These are phyloP conservation scores for Solanum tarapatanum DNA, from an alignment of 257 asterid species.

Conservation along the genomic window DNA sequence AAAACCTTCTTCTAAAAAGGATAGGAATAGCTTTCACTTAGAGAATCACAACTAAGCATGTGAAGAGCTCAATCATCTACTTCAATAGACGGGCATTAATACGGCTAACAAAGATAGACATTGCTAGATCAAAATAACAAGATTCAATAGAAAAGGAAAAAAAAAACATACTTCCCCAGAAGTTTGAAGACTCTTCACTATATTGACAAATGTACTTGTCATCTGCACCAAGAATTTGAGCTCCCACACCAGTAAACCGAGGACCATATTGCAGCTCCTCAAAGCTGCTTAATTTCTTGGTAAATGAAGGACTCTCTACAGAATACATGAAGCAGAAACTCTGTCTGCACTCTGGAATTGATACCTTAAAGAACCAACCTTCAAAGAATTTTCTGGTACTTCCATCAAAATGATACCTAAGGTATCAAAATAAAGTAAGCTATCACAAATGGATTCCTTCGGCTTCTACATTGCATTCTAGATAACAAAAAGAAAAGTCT, in stretches of 20 bases:
- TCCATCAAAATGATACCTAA: conserved; percentile 94
- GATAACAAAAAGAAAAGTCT: background rate
- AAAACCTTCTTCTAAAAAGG: background rate
- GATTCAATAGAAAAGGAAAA: background rate
- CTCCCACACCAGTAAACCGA: conserved; percentile 91
- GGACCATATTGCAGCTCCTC: conserved; percentile 62
- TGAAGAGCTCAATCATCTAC: background rate
- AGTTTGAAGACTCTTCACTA: conserved; percentile 56
- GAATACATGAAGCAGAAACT: conserved; percentile 98
- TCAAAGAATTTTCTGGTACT: conserved; percentile 72
- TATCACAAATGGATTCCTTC: background rate
- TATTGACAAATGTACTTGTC: conserved; percentile 93
- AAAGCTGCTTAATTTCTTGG: conserved; percentile 40
- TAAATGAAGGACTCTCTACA: conserved; percentile 71
- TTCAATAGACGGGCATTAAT: background rate
- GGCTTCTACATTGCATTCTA: background rate
- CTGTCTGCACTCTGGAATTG: conserved; percentile 92
- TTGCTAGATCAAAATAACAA: background rate
- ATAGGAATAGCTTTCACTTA: background rate
- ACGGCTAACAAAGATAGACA: background rate
- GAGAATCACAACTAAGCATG: background rate
- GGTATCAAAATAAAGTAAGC: background rate
- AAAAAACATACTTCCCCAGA: conserved; percentile 70
- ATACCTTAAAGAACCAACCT: conserved; percentile 97
- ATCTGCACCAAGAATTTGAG: conserved; percentile 93